These are phyloP conservation scores for Fusarium brachygibbosum DNA, from an alignment of 2,329 filamentous ascomycete genomes.

Conservation along the genomic window DNA sequence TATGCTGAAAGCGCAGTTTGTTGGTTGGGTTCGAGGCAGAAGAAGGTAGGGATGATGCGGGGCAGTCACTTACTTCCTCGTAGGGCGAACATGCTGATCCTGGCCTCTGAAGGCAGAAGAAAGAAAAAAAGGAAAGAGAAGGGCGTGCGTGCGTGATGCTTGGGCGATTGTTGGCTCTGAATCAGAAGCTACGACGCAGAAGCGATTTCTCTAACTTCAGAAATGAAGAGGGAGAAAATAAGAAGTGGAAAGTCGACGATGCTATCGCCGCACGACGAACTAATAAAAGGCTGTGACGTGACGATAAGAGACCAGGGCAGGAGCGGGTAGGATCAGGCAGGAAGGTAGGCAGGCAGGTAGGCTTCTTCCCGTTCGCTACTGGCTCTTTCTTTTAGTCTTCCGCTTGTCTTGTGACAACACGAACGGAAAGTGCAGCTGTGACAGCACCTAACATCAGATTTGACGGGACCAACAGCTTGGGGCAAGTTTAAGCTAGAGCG, in stretches of 20 bases:
- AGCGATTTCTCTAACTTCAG: constrained; percentile 5
- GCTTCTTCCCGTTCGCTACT: constrained; percentile 18
- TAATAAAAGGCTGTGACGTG: constrained; percentile 38
- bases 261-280: constrained; percentile 33
- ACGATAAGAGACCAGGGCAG: constrained; percentile 36
- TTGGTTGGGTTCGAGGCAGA: constrained; percentile 27
- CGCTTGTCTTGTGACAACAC: constrained; percentile 8
- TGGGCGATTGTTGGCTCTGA: constrained; percentile 4
- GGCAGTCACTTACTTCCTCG: constrained; percentile 54
- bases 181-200: constrained; percentile 17
- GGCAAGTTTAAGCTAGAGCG: constrained; percentile 24
- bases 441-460: constrained; percentile 9
- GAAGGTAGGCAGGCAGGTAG: constrained; percentile 10
- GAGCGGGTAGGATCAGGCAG: constrained; percentile 32
- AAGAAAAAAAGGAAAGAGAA: constrained; percentile 6
- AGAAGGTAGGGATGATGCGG: constrained; percentile 40
- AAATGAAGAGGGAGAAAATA: constrained; percentile 14
- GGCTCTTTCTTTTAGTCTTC: constrained; percentile 12
- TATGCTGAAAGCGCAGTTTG: constrained; percentile 17
- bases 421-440: constrained; percentile 13
- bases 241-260: constrained; percentile 30
- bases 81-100: constrained; percentile 56
- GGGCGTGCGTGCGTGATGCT: constrained; percentile 13
- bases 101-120: constrained; percentile 24
- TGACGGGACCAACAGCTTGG: constrained; percentile 18